Conservation (phyloP, 306 rosid genomes). For the Medicago arabica region DNA sequence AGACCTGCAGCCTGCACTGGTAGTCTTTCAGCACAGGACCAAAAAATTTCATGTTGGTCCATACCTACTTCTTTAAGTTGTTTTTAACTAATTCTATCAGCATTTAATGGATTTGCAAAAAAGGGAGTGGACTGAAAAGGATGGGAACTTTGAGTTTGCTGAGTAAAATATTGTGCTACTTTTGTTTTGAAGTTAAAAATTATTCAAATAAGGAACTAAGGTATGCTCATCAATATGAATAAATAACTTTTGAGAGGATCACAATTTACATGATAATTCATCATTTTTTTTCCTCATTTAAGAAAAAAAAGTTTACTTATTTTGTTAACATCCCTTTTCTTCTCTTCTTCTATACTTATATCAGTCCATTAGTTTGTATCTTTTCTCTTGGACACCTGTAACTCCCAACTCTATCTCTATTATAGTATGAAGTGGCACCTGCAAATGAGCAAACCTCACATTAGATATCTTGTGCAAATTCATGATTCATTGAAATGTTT, state of each 20-base stretch:
- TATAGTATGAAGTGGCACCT: constrained; percentile 95
- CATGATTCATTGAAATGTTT: constrained; percentile 1
- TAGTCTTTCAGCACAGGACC: constrained; percentile 1
- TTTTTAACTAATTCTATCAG: background rate
- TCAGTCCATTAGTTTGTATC: constrained; percentile 98
- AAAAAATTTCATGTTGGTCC: constrained; percentile 26
- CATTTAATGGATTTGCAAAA: constrained; percentile 6
- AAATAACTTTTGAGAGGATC: constrained; percentile 14
- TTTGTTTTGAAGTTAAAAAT: constrained; percentile 5
- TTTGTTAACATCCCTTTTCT: background rate
- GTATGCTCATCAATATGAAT: constrained; percentile 21
- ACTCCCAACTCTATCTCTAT: constrained; percentile 99
- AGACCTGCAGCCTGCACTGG: background rate
- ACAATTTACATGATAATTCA: constrained; percentile 37
- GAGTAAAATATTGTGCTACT: background rate
- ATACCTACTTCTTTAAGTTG: background rate
- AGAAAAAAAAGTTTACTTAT: background rate
- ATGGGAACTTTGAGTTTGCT: background rate
- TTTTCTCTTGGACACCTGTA: constrained; percentile 93
- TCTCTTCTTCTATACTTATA: background rate
- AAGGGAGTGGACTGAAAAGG: background rate
- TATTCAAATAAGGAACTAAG: constrained; percentile 25
- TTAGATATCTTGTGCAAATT: constrained; percentile 16
- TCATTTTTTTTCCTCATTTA: constrained; percentile 16
- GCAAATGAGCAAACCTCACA: constrained; percentile 46